Evolutionary conservation across 1,284 basidiomycete species (phyloP), one percentile per base, ranked within the genome.

Genomic region (Inonotus obliquus): DNA sequence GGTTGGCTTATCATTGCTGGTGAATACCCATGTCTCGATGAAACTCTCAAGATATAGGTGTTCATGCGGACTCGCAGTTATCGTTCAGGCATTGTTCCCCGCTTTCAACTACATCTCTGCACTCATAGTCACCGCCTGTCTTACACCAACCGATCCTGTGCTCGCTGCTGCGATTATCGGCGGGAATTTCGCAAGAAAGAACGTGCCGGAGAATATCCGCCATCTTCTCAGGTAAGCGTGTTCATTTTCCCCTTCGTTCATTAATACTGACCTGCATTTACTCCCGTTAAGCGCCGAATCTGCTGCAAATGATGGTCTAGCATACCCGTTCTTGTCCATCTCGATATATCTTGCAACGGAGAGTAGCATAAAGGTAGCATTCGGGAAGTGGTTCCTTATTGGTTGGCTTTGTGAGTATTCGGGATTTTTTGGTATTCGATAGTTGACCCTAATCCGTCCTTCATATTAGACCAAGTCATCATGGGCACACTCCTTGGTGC

Each of bases 121-220:
- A 19, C 81, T 97, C 13, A 90, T 87, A 47, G 86, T 98, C 59
- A 90, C 94, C 1, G 92, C 96, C 0, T 94, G 91, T 66, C 81
- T 97, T 27, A 97, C 95, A 0, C 96, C 96, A 0, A 98, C 95
- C 1, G 96, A 98, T 75, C 96, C 96, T 0, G 87, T 91, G 59
- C 86, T 89, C 45, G 45, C 63, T 23, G 54, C 63, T 11, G 51
- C 55, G 5, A 64, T 64, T 62, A 73, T 80, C 80, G 94, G 92
- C 51, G 96, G 96, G 4, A 91, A 86, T 63, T 98, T 89, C 72
- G 96, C 96, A 0, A 81, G 87, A 45, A 87, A 87, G 68, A 89
- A 98, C 69, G 96, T 98, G 1, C 94, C 94, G 0, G 74, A 81
- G 1, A 88, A 94, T 64, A 80, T 98, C 41, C 85, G 96, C 38